Evolutionary conservation across 805 yeast genomes (phyloP).

Genomic region (Candida piceae): DNA sequence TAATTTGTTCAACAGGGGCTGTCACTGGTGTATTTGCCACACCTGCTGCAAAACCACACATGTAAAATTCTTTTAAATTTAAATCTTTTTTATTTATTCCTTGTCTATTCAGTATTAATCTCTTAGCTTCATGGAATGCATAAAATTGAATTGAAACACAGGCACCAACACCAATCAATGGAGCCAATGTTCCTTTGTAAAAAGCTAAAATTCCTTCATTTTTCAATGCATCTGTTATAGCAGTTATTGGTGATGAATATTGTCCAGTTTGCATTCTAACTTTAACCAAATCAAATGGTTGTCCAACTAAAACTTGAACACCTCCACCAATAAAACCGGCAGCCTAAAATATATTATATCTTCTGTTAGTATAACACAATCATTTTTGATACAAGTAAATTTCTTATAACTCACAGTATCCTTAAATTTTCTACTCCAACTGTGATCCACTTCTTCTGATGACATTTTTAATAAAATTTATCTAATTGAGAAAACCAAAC

Average conservation of each 20-base stretch:
- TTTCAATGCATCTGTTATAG: conserved; percentile 47
- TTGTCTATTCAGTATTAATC: conserved; percentile 42
- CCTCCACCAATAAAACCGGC: conserved; percentile 55
- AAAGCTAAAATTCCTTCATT: conserved; percentile 61
- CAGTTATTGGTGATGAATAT: conserved; percentile 44
- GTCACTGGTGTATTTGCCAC: conserved; percentile 59
- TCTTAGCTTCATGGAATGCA: conserved; percentile 64
- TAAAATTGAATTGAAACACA: conserved; percentile 68
- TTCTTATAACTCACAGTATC: conserved; percentile 35
- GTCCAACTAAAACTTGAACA: conserved; percentile 52
- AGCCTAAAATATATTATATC: conserved; percentile 24
- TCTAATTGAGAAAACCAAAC: too few species aligned
- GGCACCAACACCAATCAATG: conserved; percentile 63
- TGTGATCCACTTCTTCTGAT: conserved; percentile 26
- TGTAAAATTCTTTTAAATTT: conserved; percentile 49
- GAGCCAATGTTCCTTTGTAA: conserved; percentile 65
- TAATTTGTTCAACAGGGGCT: conserved; percentile 61
- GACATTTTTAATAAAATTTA: neutral
- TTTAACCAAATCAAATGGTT: conserved; percentile 67
- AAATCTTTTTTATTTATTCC: conserved; percentile 26
- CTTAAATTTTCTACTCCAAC: conserved; percentile 41
- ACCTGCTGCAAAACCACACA: conserved; percentile 65
- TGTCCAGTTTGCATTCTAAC: conserved; percentile 71
- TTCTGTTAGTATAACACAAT: neutral
- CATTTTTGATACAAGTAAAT: too few species aligned